A percentile compares a stretch with the other conserved stretches of the same genome.
phyloP scores from a whole-genome alignment of 164 flowering plant genomes.

The Annona cherimola region DNA sequence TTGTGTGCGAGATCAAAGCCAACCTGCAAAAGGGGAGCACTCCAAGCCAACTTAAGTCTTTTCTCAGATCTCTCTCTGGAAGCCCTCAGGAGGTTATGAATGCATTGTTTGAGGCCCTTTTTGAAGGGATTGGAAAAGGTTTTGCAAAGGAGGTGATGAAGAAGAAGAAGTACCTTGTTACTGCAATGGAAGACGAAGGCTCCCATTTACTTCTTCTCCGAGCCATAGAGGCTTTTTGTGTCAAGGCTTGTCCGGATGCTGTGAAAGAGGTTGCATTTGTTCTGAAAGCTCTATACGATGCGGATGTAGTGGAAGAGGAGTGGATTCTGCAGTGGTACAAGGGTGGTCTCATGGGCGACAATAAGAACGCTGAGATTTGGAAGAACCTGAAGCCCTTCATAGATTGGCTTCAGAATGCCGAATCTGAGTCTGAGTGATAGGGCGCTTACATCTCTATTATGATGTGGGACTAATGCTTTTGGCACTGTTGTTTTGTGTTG shows the following conservation, averaged over 20 bases:
- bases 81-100: slow-evolving; percentile 31
- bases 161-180: slow-evolving; percentile 39
- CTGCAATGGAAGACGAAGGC: slow-evolving; percentile 37
- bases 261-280: slow-evolving; percentile 57
- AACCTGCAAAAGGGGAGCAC: slow-evolving; percentile 38
- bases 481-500: too few species aligned
- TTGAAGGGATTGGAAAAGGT: slow-evolving; percentile 52
- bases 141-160: slow-evolving; percentile 53
- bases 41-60: slow-evolving; percentile 30
- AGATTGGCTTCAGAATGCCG: slow-evolving; percentile 77
- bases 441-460: too few species aligned
- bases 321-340: slow-evolving; percentile 47
- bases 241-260: slow-evolving; percentile 30
- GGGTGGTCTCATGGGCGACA: too few species aligned
- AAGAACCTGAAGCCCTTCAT: slow-evolving; percentile 60
- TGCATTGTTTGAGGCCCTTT: slow-evolving; percentile 50
- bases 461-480: too few species aligned
- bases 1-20: slow-evolving; percentile 33
- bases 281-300: slow-evolving; percentile 58
- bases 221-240: slow-evolving; percentile 46
- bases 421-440: slow-evolving; percentile 74
- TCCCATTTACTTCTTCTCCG: slow-evolving; percentile 38
- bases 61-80: slow-evolving; percentile 32
- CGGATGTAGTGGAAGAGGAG: slow-evolving; percentile 63
- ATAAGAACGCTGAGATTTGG: slow-evolving; percentile 43